These are phyloP conservation scores for Fistulinella prunicolor DNA, from an alignment of 768 basidiomycete species.

Conservation along the genomic window DNA sequence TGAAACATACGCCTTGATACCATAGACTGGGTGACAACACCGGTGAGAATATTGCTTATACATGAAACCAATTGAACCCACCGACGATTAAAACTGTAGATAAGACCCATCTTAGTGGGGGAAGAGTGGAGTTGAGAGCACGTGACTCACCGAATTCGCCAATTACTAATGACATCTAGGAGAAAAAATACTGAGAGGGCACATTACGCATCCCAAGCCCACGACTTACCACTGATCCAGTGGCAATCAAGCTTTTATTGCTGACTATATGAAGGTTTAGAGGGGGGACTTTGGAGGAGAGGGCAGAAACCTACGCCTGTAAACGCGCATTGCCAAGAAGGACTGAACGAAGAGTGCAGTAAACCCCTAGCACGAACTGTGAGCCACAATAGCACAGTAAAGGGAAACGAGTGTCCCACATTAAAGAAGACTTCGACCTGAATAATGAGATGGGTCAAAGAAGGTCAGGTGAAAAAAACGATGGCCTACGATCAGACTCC, in stretches of 20 bases:
- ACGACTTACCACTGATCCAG: conserved; percentile 26
- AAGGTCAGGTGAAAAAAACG: neutral
- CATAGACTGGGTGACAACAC: conserved; percentile 30
- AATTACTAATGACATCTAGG: conserved; percentile 30
- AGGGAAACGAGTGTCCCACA: conserved; percentile 20
- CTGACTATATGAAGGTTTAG: conserved; percentile 38
- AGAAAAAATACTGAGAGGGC: neutral
- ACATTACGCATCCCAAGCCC: neutral
- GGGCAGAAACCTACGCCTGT: conserved; percentile 38
- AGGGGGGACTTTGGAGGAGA: neutral
- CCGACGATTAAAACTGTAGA: conserved; percentile 27
- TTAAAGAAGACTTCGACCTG: conserved; percentile 58
- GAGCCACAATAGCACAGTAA: neutral
- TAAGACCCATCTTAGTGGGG: conserved; percentile 3
- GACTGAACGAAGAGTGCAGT: conserved; percentile 58
- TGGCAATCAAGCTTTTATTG: conserved; percentile 41
- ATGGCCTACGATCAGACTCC: conserved; percentile 27
- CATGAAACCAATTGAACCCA: too few species aligned
- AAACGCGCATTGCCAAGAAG: conserved; percentile 53
- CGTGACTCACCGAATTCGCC: conserved; percentile 37
- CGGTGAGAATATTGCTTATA: conserved; percentile 3
- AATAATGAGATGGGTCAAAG: conserved; percentile 3
- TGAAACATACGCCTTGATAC: conserved; percentile 32
- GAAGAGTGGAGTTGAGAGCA: neutral
- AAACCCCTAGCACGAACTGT: conserved; percentile 30